Percentiles rank a stretch among this genome's conserved stretches.
Evolutionary conservation across 805 yeast species (phyloP).

Genomic region (Kregervanrija pseudodelftensis): DNA sequence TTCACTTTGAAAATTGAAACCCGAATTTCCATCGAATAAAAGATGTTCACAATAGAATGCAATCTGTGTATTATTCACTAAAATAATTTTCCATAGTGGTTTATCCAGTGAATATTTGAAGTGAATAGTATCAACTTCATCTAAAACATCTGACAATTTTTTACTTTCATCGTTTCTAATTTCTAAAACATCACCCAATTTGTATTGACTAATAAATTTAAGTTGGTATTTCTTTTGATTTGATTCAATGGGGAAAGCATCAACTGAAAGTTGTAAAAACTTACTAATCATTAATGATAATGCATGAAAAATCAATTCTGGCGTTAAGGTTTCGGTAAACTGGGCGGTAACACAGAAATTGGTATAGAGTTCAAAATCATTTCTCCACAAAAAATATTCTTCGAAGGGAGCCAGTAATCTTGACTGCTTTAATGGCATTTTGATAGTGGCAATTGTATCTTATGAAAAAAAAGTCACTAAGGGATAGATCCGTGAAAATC

Average conservation of each 20-base stretch:
- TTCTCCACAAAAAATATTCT: conserved; percentile 11
- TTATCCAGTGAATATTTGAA: conserved; percentile 5
- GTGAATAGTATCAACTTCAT: conserved; percentile 3
- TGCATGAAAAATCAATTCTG: conserved; percentile 5
- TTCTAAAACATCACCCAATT: conserved; percentile 9
- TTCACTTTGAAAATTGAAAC: conserved; percentile 24
- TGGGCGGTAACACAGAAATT: conserved; percentile 9
- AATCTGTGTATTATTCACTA: conserved; percentile 9
- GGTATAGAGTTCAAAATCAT: conserved; percentile 9
- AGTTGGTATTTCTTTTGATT: background rate
- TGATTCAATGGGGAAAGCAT: conserved; percentile 2
- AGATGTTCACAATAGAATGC: conserved; percentile 25
- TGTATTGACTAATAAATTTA: conserved; percentile 5
- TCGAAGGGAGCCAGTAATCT: conserved; percentile 9
- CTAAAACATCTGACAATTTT: conserved; percentile 4
- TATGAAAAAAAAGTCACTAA: no score
- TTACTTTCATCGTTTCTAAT: conserved; percentile 3
- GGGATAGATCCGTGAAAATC: no score
- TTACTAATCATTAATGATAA: conserved; percentile 8
- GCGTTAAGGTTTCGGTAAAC: conserved; percentile 3
- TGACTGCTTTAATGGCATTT: background rate
- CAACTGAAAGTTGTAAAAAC: conserved; percentile 15
- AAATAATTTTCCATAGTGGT: conserved; percentile 16
- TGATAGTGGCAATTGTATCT: no score
- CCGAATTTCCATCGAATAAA: conserved; percentile 31